Evolutionary conservation across 192 early-diverging fungal genomes (phyloP).

Genomic region (Powellomyces hirtus): DNA sequence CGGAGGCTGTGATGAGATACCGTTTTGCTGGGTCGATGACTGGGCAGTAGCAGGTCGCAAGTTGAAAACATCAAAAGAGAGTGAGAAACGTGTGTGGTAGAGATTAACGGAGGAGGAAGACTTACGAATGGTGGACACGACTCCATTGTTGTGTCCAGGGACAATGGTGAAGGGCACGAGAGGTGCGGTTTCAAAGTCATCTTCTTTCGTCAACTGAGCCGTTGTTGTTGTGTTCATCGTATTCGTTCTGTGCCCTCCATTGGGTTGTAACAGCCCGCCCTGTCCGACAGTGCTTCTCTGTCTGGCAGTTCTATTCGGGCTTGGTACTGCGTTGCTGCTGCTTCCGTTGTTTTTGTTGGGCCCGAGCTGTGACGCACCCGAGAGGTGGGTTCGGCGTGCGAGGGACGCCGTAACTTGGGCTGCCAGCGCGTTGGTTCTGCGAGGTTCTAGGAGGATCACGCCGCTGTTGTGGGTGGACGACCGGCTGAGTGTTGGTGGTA

Average conservation of each 20-base stretch:
- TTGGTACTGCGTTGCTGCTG: background rate
- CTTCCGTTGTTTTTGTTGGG: background rate
- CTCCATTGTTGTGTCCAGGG: conserved; percentile 90
- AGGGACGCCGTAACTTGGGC: background rate
- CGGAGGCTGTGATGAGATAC: conserved; percentile 89
- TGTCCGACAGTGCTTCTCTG: background rate
- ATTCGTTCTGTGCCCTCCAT: background rate
- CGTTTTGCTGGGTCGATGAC: conserved; percentile 70
- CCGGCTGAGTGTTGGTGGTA: no score
- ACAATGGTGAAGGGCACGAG: conserved; percentile 86
- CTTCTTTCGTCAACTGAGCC: background rate
- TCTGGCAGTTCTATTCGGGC: background rate
- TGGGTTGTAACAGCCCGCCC: background rate
- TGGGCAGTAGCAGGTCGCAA: no score
- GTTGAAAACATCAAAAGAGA: background rate
- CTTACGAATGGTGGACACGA: conserved; percentile 72
- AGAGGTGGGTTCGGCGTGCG: background rate
- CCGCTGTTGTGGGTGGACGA: background rate
- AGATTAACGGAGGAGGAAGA: conserved; percentile 3
- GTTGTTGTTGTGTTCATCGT: background rate
- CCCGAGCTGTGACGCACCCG: background rate
- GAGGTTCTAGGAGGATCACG: background rate
- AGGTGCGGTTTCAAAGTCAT: conserved; percentile 33
- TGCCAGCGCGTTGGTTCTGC: background rate
- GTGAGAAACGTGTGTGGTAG: no score